These are phyloP conservation scores for Naumovozyma dairenensis DNA, from an alignment of 805 yeast genomes.

Conservation along the genomic window DNA sequence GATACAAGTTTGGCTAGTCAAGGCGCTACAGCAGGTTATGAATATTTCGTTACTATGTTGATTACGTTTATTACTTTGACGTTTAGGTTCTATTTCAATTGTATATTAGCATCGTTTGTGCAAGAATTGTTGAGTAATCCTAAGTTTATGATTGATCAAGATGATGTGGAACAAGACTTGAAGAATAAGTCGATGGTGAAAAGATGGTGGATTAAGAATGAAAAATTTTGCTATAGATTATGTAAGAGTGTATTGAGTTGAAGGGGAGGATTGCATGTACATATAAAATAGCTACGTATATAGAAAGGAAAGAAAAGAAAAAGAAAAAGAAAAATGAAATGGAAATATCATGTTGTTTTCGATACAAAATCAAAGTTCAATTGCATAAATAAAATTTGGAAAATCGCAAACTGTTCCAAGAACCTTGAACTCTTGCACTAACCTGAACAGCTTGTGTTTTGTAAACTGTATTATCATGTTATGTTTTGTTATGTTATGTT, in stretches of 20 bases:
- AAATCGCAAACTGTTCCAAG: too few species aligned
- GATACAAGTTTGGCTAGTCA: constrained; percentile 33
- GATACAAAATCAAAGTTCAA: too few species aligned
- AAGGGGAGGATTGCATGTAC: not conserved
- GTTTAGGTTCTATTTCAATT: constrained; percentile 49
- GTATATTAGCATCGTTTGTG: constrained; percentile 50
- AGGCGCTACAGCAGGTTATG: constrained; percentile 52
- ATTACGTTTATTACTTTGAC: constrained; percentile 40
- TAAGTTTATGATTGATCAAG: constrained; percentile 31
- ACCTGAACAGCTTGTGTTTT: too few species aligned
- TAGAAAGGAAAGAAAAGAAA: too few species aligned
- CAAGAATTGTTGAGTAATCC: constrained; percentile 43
- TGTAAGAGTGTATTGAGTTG: constrained; percentile 7
- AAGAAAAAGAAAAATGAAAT: too few species aligned
- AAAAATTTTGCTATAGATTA: constrained; percentile 25
- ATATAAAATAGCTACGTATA: not conserved
- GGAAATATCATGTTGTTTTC: too few species aligned
- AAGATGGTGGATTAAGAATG: constrained; percentile 25
- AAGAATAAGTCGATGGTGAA: constrained; percentile 25
- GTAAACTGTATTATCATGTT: too few species aligned
- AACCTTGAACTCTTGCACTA: too few species aligned
- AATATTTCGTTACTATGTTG: constrained; percentile 47
- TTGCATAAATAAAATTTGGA: too few species aligned
- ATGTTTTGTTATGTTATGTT: too few species aligned
- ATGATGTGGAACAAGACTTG: constrained; percentile 30